phyloP scores from a whole-genome alignment of 306 rosid genomes.

The Vigna mungo region DNA sequence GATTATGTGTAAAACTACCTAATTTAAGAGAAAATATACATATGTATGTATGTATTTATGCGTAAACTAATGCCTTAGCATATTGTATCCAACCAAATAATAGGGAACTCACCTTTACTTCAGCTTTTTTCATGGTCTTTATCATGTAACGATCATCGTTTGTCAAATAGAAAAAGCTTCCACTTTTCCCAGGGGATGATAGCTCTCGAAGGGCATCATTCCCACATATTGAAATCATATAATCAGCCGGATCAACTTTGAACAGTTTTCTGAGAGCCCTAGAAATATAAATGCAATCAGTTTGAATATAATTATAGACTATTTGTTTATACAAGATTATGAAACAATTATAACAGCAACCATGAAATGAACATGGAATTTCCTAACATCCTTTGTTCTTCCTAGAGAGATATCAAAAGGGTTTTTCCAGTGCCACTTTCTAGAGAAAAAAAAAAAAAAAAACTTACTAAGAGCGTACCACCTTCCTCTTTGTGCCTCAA shows the following conservation, averaged over 20 bases:
- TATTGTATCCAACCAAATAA: conserved; percentile 7
- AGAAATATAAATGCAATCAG: conserved; percentile 47
- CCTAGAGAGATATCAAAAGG: background rate
- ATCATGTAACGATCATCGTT: conserved; percentile 95
- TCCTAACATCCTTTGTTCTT: background rate
- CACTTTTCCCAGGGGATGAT: conserved; percentile 97
- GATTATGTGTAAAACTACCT: conserved; percentile 7
- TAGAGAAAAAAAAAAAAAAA: conserved; percentile 35
- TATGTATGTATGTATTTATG: no score
- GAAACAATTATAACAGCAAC: conserved; percentile 4
- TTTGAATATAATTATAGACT: conserved; percentile 15
- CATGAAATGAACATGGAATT: background rate
- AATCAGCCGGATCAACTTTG: conserved; percentile 97
- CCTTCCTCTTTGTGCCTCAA: conserved; percentile 24
- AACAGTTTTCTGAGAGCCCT: conserved; percentile 96
- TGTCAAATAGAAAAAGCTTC: conserved; percentile 95
- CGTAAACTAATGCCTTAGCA: background rate
- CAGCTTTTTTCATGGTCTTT: conserved; percentile 94
- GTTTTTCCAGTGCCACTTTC: background rate
- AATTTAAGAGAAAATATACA: background rate
- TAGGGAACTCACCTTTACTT: conserved; percentile 79
- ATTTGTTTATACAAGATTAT: background rate
- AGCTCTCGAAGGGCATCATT: conserved; percentile 93
- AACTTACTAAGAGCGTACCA: conserved; percentile 11
- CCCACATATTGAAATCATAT: conserved; percentile 95